Percentiles rank a stretch among this genome's conserved stretches.
phyloP scores from a whole-genome alignment of 2,329 filamentous ascomycete species.

The Aspergillus awamori region DNA sequence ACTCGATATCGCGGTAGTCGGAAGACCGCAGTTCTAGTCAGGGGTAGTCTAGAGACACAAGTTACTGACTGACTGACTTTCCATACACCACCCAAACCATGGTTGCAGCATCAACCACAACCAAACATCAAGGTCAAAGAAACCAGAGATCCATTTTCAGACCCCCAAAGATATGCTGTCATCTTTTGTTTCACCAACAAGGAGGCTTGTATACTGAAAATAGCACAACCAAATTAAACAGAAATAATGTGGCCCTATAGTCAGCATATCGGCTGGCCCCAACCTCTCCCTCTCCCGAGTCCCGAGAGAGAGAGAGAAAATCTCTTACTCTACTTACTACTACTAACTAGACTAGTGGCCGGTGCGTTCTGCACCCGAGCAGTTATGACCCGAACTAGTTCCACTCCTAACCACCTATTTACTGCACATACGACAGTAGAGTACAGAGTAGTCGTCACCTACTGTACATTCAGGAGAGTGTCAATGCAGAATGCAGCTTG shows the following conservation, averaged over 20 bases:
- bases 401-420: no score
- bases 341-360: not conserved
- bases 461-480: no score
- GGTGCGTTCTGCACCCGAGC: not conserved
- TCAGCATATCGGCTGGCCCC: not conserved
- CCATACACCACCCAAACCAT: not conserved
- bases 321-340: no score
- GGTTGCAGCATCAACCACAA: not conserved
- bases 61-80: not conserved
- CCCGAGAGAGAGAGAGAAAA: no score
- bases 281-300: not conserved
- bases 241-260: not conserved
- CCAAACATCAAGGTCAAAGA: not conserved
- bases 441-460: no score
- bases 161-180: not conserved
- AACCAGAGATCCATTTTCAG: not conserved
- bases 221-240: not conserved
- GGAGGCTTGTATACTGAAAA: not conserved
- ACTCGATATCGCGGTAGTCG: slow-evolving; percentile 1
- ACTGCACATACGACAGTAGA: no score
- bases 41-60: not conserved
- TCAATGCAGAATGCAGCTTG: no score
- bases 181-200: not conserved
- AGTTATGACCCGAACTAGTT: not conserved
- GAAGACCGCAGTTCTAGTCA: not conserved